phyloP scores from a whole-genome alignment of 2,329 filamentous ascomycete species.

The Fusarium beomiforme region DNA sequence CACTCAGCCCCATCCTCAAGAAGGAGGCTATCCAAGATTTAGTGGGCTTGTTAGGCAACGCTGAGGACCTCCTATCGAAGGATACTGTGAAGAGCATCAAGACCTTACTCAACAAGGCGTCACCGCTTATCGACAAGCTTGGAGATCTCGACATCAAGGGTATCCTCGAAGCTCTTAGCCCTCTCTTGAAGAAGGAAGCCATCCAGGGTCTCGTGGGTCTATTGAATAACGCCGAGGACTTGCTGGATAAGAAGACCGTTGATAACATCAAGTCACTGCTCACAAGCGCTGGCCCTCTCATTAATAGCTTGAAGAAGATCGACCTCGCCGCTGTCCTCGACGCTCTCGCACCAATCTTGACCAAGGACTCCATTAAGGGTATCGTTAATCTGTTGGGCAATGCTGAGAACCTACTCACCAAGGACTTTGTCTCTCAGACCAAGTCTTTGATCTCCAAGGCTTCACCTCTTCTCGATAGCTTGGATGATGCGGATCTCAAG shows the following conservation, averaged over 20 bases:
- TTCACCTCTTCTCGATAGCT: slow-evolving; percentile 45
- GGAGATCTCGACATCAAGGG: slow-evolving; percentile 49
- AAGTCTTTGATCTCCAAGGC: slow-evolving; percentile 42
- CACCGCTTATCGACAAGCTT: slow-evolving; percentile 40
- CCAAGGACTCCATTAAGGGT: slow-evolving; percentile 46
- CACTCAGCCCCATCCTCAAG: slow-evolving; percentile 49
- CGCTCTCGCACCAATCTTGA: slow-evolving; percentile 40
- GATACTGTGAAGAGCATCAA: slow-evolving; percentile 32
- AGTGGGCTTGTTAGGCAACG: slow-evolving; percentile 46
- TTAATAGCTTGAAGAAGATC: slow-evolving; percentile 46
- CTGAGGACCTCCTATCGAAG: slow-evolving; percentile 39
- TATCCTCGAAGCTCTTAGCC: slow-evolving; percentile 41
- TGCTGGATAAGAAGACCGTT: slow-evolving; percentile 37
- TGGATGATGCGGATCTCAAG: slow-evolving; percentile 49
- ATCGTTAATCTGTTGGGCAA: slow-evolving; percentile 47
- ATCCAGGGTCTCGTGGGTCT: slow-evolving; percentile 42
- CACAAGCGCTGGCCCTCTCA: slow-evolving; percentile 43
- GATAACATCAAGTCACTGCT: slow-evolving; percentile 41
- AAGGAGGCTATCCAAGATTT: slow-evolving; percentile 45
- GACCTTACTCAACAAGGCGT: slow-evolving; percentile 29
- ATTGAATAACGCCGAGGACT: slow-evolving; percentile 39
- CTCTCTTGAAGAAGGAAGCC: slow-evolving; percentile 41
- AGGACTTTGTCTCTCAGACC: slow-evolving; percentile 35
- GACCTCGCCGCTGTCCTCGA: slow-evolving; percentile 49
- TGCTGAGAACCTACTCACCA: slow-evolving; percentile 42